These are phyloP conservation scores for Mycena filopes DNA, from an alignment of 768 basidiomycete genomes.

Conservation along the genomic window DNA sequence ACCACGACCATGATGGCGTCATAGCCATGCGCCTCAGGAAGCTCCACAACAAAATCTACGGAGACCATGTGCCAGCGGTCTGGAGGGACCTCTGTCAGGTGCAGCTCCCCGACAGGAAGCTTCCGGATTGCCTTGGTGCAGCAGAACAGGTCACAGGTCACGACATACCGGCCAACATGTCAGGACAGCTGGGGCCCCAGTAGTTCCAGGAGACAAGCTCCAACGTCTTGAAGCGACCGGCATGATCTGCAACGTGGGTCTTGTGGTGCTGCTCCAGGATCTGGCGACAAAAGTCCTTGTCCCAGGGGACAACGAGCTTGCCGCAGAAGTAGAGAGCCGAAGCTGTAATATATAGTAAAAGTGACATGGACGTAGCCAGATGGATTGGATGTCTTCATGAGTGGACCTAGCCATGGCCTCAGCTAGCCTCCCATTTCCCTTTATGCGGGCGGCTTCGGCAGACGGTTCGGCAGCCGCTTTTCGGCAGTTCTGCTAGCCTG, in stretches of 20 bases:
- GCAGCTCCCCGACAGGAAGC: slow-evolving; percentile 4
- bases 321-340: not conserved
- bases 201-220: slow-evolving; percentile 36
- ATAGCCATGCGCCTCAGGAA: too few species aligned
- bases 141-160: slow-evolving; percentile 8
- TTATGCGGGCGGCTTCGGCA: too few species aligned
- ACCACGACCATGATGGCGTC: too few species aligned
- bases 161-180: slow-evolving; percentile 34
- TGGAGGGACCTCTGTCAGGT: slow-evolving; percentile 7
- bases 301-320: not conserved
- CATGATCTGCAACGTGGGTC: not conserved
- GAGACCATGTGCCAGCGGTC: too few species aligned
- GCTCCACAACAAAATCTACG: too few species aligned
- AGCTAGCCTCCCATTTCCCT: too few species aligned
- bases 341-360: too few species aligned
- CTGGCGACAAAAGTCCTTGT: slow-evolving; percentile 29
- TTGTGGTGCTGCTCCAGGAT: not conserved
- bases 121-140: slow-evolving; percentile 2
- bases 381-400: too few species aligned
- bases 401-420: too few species aligned
- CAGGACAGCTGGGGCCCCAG: slow-evolving; percentile 38
- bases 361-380: too few species aligned
- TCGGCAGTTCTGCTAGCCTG: too few species aligned
- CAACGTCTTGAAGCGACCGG: slow-evolving; percentile 19
- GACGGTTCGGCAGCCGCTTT: too few species aligned